These are phyloP conservation scores for Acanthamoeba healyi DNA, from an alignment of 208 protist genomes.

Conservation along the genomic window DNA sequence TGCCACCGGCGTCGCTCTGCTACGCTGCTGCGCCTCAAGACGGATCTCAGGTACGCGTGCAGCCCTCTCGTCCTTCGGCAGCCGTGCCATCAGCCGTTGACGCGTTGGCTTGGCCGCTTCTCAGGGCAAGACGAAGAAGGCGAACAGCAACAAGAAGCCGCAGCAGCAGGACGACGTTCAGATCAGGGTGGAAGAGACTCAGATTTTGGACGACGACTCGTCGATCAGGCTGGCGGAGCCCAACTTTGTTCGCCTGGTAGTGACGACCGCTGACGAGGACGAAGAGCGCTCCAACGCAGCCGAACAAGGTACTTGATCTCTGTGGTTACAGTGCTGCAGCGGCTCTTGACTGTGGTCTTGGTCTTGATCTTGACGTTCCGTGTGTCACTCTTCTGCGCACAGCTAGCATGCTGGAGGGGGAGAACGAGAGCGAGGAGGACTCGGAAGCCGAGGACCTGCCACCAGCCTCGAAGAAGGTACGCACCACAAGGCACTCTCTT, in stretches of 20 bases:
- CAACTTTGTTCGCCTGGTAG: slow-evolving; percentile 11
- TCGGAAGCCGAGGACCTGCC: neutral
- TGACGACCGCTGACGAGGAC: neutral
- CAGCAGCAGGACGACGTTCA: neutral
- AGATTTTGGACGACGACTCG: neutral
- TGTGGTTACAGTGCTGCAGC: neutral
- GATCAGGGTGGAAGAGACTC: neutral
- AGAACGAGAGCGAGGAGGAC: neutral
- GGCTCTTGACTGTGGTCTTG: neutral
- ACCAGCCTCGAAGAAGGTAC: neutral
- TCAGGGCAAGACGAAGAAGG: neutral
- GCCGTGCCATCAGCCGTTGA: no score
- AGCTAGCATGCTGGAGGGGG: neutral
- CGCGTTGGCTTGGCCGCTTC: no score
- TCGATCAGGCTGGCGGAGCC: slow-evolving; percentile 20
- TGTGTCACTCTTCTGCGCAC: neutral
- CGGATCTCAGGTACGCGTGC: neutral
- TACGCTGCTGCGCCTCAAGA: neutral
- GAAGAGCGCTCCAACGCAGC: slow-evolving; percentile 39
- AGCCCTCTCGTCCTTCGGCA: neutral
- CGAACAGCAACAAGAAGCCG: neutral
- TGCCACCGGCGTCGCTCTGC: slow-evolving; percentile 27
- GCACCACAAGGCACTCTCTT: no score
- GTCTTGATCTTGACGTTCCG: neutral
- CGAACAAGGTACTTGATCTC: neutral